Evolutionary conservation across 1,284 basidiomycete genomes (phyloP).

Genomic region (Microbotryum intermedium): DNA sequence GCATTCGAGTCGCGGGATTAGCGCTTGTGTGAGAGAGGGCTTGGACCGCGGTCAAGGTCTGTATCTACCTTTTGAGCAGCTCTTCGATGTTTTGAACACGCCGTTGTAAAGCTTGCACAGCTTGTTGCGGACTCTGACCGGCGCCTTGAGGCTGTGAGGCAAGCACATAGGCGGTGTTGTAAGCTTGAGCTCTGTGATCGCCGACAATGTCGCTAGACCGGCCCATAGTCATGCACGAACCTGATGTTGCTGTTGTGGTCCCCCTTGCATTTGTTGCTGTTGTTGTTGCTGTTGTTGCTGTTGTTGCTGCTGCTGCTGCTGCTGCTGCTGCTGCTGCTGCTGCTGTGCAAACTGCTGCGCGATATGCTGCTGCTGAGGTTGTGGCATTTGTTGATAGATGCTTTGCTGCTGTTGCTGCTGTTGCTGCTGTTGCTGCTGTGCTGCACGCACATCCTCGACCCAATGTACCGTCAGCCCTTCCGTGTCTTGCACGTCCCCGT

Average conservation of each 20-base stretch:
- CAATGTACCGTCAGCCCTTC: no score
- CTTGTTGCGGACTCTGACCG: slow-evolving; percentile 16
- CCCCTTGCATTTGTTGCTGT: not conserved
- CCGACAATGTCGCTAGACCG: not conserved
- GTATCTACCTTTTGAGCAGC: slow-evolving; percentile 17
- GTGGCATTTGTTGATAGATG: slow-evolving; percentile 1
- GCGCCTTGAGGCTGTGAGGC: not conserved
- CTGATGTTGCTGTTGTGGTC: not conserved
- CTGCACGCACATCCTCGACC: not conserved
- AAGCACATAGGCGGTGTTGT: not conserved
- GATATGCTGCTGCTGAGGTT: not conserved
- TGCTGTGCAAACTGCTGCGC: not conserved
- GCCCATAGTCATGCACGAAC: not conserved
- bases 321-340: not conserved
- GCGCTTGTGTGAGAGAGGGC: not conserved
- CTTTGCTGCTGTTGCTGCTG: not conserved
- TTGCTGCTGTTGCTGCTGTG: slow-evolving; percentile 4
- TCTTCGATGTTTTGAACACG: slow-evolving; percentile 23
- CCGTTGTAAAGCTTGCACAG: slow-evolving; percentile 16
- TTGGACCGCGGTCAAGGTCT: slow-evolving; percentile 4
- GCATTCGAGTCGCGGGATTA: not conserved
- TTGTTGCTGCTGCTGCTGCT: not conserved
- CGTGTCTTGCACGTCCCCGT: no score
- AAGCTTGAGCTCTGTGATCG: not conserved
- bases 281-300: not conserved